Percentiles rank a stretch among this genome's conserved stretches.
These are phyloP conservation scores for Choanephora cucurbitarum DNA, from an alignment of 371 early-diverging fungal genomes.

Conservation along the genomic window DNA sequence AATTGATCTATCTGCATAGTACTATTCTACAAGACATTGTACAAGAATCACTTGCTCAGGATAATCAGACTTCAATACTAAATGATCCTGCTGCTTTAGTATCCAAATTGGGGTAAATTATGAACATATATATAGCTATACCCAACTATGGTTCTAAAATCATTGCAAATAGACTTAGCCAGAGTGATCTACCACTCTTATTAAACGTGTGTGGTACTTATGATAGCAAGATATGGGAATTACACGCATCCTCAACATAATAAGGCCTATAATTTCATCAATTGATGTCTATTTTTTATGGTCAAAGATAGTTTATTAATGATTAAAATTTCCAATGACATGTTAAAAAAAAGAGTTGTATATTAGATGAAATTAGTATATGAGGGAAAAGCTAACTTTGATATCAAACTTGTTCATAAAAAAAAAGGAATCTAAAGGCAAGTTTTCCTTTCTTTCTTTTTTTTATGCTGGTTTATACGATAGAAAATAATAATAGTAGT, in stretches of 20 bases:
- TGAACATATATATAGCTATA: background rate
- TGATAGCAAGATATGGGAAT: conserved; percentile 34
- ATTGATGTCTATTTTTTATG: too few species aligned
- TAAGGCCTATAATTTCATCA: too few species aligned
- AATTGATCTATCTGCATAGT: conserved; percentile 44
- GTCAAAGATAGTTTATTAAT: too few species aligned
- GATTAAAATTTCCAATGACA: too few species aligned
- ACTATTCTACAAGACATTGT: conserved; percentile 41
- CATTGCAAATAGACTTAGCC: conserved; percentile 15
- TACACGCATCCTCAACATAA: conserved; percentile 4
- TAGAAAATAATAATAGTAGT: too few species aligned
- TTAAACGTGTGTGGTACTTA: conserved; percentile 46
- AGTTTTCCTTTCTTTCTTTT: background rate
- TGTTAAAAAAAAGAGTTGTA: too few species aligned
- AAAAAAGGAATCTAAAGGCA: background rate
- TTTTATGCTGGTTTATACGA: background rate
- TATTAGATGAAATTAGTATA: too few species aligned
- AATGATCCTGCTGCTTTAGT: conserved; percentile 26
- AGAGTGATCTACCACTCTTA: conserved; percentile 42
- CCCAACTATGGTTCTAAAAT: too few species aligned
- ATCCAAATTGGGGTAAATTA: conserved; percentile 33
- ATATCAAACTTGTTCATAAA: background rate
- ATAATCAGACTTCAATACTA: conserved; percentile 1
- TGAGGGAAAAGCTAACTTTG: too few species aligned
- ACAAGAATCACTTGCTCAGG: conserved; percentile 18